Conservation (phyloP, 2,329 filamentous ascomycete genomes). For the Trichoderma atroviride region DNA sequence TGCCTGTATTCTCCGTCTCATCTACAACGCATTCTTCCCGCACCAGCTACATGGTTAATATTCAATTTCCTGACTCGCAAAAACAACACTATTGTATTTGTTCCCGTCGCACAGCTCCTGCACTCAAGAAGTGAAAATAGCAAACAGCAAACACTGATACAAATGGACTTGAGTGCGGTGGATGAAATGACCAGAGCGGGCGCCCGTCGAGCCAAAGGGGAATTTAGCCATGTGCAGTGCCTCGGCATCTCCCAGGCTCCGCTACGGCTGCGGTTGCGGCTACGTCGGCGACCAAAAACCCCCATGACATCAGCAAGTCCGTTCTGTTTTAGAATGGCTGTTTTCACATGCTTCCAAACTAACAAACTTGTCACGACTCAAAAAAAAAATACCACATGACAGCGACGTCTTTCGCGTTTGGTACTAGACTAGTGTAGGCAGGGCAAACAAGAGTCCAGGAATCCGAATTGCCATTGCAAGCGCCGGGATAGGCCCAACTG, state of each 20-base stretch:
- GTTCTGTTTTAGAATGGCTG: neutral
- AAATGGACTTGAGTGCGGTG: neutral
- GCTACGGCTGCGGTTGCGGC: slow-evolving; percentile 8
- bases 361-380: neutral
- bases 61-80: neutral
- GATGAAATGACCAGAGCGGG: neutral
- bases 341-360: slow-evolving; percentile 18
- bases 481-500: neutral
- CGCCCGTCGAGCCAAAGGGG: neutral
- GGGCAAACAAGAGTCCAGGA: neutral
- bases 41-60: neutral
- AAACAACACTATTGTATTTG: neutral
- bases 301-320: slow-evolving; percentile 24
- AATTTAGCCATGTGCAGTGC: neutral
- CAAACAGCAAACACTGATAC: neutral
- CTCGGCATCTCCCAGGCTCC: slow-evolving; percentile 20
- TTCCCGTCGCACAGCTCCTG: neutral
- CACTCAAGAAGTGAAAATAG: neutral
- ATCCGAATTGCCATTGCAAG: neutral
- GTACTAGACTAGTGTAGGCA: neutral
- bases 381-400: neutral
- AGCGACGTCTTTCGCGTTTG: neutral
- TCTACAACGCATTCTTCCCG: neutral
- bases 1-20: neutral
- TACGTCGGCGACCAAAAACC: neutral